These are phyloP conservation scores for Claviceps lovelessii DNA, from an alignment of 2,329 filamentous ascomycete species.

Conservation along the genomic window DNA sequence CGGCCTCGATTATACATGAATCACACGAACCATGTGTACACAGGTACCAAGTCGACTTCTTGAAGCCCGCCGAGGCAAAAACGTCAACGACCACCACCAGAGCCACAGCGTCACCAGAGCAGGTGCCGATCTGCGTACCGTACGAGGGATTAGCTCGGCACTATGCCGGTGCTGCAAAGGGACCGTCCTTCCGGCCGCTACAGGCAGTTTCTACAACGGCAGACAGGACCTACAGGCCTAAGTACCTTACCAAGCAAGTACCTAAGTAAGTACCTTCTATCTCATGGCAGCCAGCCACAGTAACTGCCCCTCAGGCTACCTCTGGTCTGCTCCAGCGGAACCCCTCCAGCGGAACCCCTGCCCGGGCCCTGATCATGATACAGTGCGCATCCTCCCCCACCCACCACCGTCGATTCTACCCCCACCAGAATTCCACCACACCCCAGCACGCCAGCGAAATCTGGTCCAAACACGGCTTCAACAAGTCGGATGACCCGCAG, in stretches of 20 bases:
- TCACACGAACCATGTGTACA: too few species aligned
- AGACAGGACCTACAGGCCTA: too few species aligned
- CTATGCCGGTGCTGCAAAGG: not conserved
- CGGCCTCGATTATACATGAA: constrained; percentile 3
- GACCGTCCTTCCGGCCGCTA: constrained; percentile 3
- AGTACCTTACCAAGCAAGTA: too few species aligned
- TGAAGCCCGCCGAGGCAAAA: not conserved
- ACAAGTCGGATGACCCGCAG: constrained; percentile 7
- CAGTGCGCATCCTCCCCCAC: not conserved
- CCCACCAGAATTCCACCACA: not conserved
- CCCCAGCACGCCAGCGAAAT: not conserved
- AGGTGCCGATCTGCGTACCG: constrained; percentile 5
- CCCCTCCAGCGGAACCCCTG: too few species aligned
- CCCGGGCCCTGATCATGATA: not conserved
- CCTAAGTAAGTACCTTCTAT: too few species aligned
- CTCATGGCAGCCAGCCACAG: too few species aligned
- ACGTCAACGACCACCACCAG: constrained; percentile 1
- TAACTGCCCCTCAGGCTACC: too few species aligned
- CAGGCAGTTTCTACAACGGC: not conserved
- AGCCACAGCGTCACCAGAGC: constrained; percentile 6
- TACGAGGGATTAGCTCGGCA: not conserved
- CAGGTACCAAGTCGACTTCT: not conserved
- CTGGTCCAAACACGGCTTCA: constrained; percentile 2
- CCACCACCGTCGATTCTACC: not conserved
- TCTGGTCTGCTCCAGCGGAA: too few species aligned